Evolutionary conservation across 1,284 basidiomycete genomes (phyloP).

Genomic region (Ceraceosorus bombacis): DNA sequence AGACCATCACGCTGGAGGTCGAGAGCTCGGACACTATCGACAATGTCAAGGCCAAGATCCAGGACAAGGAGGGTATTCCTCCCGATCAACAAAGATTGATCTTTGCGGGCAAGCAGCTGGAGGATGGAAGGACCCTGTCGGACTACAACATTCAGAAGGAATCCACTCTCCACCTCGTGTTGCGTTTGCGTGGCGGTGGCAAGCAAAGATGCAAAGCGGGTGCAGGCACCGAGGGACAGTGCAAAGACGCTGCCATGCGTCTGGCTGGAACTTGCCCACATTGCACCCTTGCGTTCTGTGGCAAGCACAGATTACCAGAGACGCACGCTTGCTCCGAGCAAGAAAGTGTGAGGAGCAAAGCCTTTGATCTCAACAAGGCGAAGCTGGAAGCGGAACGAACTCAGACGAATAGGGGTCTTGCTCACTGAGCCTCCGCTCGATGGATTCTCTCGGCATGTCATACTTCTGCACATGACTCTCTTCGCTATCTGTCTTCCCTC

Average conservation of each 20-base stretch:
- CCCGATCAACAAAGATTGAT: slow-evolving; percentile 96
- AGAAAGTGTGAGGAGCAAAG: slow-evolving; percentile 41
- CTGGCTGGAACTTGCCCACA: slow-evolving; percentile 47
- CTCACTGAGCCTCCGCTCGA: slow-evolving; percentile 21
- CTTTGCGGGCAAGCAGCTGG: slow-evolving; percentile 94
- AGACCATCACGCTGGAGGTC: slow-evolving; percentile 51
- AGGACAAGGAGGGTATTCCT: slow-evolving; percentile 65
- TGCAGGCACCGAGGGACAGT: slow-evolving; percentile 39
- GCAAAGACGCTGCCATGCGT: slow-evolving; percentile 47
- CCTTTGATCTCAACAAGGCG: slow-evolving; percentile 46
- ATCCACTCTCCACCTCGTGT: slow-evolving; percentile 91
- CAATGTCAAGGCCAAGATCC: slow-evolving; percentile 54
- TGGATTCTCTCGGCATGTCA: no score
- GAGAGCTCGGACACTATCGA: slow-evolving; percentile 56
- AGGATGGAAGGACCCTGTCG: slow-evolving; percentile 52
- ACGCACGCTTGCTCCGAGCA: slow-evolving; percentile 43
- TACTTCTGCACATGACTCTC: no score
- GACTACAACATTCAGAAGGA: slow-evolving; percentile 87
- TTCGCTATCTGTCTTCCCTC: no score
- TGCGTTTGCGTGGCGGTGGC: slow-evolving; percentile 67
- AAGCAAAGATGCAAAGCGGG: slow-evolving; percentile 46
- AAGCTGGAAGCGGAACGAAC: slow-evolving; percentile 46
- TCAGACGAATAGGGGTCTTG: slow-evolving; percentile 38
- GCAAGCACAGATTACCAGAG: slow-evolving; percentile 45
- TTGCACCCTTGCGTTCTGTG: slow-evolving; percentile 45